These are phyloP conservation scores for Hapsidospora chrysogenum DNA, from an alignment of 495 filamentous ascomycete species.

Conservation along the genomic window DNA sequence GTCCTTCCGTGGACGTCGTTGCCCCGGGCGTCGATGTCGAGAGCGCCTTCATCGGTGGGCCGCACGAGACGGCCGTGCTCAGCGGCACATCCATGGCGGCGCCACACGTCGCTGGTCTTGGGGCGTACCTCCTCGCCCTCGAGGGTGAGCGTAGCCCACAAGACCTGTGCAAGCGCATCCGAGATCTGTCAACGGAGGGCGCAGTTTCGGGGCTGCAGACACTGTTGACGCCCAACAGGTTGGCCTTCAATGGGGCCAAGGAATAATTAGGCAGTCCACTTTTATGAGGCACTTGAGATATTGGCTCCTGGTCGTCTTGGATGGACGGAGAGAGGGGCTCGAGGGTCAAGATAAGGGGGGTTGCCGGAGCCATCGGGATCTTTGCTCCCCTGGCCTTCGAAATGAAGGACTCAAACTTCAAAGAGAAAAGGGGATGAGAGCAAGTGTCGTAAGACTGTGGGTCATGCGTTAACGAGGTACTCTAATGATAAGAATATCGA, in stretches of 20 bases:
- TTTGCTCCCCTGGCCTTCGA: too few species aligned
- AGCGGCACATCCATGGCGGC: constrained; percentile 46
- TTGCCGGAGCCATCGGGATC: too few species aligned
- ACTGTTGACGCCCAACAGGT: constrained; percentile 26
- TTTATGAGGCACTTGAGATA: too few species aligned
- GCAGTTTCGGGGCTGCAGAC: constrained; percentile 18
- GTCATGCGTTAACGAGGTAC: too few species aligned
- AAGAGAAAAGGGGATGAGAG: too few species aligned
- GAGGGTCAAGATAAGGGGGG: too few species aligned
- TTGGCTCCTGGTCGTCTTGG: too few species aligned
- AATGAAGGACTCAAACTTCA: too few species aligned
- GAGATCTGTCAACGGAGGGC: constrained; percentile 14
- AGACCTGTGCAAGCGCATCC: constrained; percentile 26
- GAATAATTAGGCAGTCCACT: too few species aligned
- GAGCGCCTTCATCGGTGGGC: constrained; percentile 33
- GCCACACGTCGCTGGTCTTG: constrained; percentile 46
- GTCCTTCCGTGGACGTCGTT: constrained; percentile 35
- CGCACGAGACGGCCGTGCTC: constrained; percentile 32
- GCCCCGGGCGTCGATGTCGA: constrained; percentile 35
- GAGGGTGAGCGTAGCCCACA: constrained; percentile 24
- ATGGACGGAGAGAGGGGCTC: too few species aligned
- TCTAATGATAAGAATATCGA: too few species aligned
- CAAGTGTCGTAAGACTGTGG: too few species aligned
- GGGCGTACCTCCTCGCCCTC: constrained; percentile 40
- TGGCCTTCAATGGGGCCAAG: constrained; percentile 38